Evolutionary conservation across 2,329 filamentous ascomycete species (phyloP).

Genomic region (Alternaria gansuensis): DNA sequence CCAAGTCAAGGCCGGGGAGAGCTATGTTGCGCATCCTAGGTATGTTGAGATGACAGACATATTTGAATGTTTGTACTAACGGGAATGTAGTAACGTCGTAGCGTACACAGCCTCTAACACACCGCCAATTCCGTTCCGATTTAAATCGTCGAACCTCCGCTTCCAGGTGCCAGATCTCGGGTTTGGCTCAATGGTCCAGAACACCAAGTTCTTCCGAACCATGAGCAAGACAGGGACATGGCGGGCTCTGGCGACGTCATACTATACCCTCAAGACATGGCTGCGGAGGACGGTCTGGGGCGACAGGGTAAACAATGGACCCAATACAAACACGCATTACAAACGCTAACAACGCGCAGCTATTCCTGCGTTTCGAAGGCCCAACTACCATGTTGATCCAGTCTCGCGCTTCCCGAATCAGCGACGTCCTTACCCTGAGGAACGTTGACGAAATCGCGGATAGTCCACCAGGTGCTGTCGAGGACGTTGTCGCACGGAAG

Average conservation of each 20-base stretch:
- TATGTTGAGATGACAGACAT: constrained; percentile 38
- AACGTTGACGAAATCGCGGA: constrained; percentile 93
- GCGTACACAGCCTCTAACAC: constrained; percentile 83
- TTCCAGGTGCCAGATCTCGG: constrained; percentile 79
- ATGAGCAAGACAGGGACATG: constrained; percentile 78
- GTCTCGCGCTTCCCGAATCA: constrained; percentile 80
- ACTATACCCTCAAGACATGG: constrained; percentile 78
- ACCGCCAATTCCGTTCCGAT: constrained; percentile 82
- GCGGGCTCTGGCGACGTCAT: constrained; percentile 70
- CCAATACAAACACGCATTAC: not conserved
- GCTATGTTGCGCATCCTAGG: constrained; percentile 87
- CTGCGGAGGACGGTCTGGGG: constrained; percentile 88
- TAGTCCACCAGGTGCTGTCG: constrained; percentile 74
- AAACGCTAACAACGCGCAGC: constrained; percentile 49
- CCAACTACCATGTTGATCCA: constrained; percentile 88
- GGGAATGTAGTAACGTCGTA: constrained; percentile 73
- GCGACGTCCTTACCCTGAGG: constrained; percentile 77
- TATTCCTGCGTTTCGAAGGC: constrained; percentile 90
- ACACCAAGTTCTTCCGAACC: constrained; percentile 75
- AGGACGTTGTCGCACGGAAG: constrained; percentile 59
- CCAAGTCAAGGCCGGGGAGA: constrained; percentile 80
- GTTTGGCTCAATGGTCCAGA: constrained; percentile 70
- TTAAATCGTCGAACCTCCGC: constrained; percentile 77
- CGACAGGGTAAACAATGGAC: constrained; percentile 68
- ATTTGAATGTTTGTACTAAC: constrained; percentile 8